A percentile compares a stretch with the other conserved stretches of the same genome.
These are phyloP conservation scores for Huntiella moniliformis DNA, from an alignment of 2,329 filamentous ascomycete species.

Conservation along the genomic window DNA sequence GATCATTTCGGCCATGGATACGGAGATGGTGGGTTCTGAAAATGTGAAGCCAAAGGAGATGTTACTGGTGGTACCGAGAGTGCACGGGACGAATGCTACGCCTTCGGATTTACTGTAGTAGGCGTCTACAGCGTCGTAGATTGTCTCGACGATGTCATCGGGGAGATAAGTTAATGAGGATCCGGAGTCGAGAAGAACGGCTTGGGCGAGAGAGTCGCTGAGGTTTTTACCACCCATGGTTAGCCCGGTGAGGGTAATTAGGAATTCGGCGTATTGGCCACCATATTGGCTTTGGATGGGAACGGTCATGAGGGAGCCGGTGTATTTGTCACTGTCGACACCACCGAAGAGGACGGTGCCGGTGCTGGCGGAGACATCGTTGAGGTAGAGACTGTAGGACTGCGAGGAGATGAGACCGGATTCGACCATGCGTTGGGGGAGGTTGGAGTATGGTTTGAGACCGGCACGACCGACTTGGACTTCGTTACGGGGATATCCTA, in stretches of 20 bases:
- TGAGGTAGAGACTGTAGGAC: conserved; percentile 58
- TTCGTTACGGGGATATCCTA: conserved; percentile 69
- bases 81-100: conserved; percentile 43
- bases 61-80: conserved; percentile 27
- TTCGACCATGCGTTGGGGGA: conserved; percentile 45
- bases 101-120: conserved; percentile 33
- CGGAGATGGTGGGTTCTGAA: conserved; percentile 30
- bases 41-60: conserved; percentile 29
- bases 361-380: conserved; percentile 46
- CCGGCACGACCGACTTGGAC: conserved; percentile 44
- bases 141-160: conserved; percentile 28
- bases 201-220: conserved; percentile 31
- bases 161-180: conserved; percentile 51
- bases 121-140: conserved; percentile 41
- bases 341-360: conserved; percentile 61
- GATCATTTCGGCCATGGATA: conserved; percentile 40
- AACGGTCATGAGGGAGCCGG: conserved; percentile 43
- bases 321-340: conserved; percentile 47
- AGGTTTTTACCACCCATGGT: conserved; percentile 25
- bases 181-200: conserved; percentile 53
- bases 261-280: conserved; percentile 40
- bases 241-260: conserved; percentile 48
- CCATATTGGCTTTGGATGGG: conserved; percentile 38
- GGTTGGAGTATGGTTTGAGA: conserved; percentile 41
- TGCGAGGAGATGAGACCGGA: conserved; percentile 43